A percentile compares a stretch with the other conserved stretches of the same genome.
phyloP scores from a whole-genome alignment of 129 eudicot species.

The Heracleum sosnowskyi region DNA sequence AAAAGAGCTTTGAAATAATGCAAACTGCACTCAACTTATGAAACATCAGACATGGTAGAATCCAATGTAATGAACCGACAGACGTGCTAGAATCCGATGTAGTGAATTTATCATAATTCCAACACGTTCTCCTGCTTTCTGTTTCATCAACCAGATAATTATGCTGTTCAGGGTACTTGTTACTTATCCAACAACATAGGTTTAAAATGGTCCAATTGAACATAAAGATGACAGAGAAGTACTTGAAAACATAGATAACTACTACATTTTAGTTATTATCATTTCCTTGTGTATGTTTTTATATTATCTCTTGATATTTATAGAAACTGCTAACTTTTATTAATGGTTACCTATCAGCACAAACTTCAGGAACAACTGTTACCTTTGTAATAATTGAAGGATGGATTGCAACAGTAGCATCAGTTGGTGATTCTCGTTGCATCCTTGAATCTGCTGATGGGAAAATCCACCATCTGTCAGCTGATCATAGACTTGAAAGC shows the following conservation, averaged over 20 bases:
- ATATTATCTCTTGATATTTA: not conserved
- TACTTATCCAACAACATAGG: not conserved
- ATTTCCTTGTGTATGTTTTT: not conserved
- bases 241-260: not conserved
- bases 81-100: not conserved
- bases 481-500: constrained; percentile 97
- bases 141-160: not conserved
- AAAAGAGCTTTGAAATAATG: not conserved
- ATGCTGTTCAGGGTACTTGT: not conserved
- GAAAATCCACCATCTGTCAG: constrained; percentile 72
- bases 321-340: not conserved
- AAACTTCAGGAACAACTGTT: constrained; percentile 95
- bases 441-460: constrained; percentile 96
- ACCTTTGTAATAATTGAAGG: constrained; percentile 94
- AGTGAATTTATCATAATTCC: not conserved
- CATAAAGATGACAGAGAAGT: not conserved
- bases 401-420: constrained; percentile 82
- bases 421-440: constrained; percentile 98
- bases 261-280: not conserved
- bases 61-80: not conserved
- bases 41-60: not conserved
- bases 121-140: not conserved
- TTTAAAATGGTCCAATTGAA: not conserved
- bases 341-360: constrained; percentile 40
- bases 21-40: not conserved